Evolutionary conservation across 2,329 filamentous ascomycete species (phyloP), one percentile per base, ranked within the genome.

Genomic region (Hyphodiscus sp.): DNA sequence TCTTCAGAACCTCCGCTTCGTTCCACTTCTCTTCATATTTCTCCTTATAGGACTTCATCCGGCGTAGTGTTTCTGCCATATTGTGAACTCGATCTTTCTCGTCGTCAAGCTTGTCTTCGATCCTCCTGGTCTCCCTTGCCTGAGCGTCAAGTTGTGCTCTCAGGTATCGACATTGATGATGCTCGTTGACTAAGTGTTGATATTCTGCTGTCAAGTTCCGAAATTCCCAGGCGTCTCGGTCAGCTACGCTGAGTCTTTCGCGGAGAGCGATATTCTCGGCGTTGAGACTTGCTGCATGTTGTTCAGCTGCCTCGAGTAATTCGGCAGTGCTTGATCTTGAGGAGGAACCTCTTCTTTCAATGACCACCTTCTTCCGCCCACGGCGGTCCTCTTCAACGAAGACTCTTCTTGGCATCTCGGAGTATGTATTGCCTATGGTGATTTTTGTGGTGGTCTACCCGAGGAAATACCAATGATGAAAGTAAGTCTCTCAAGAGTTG

Each of bases 11-110:
- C 20, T 64, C 62, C 5, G 59, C 55, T 38, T 65, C 62, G 6
- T 51, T 16, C 3, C 49, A 19, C 47, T 61, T 61, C 52, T 65
- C 56, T 44, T 65, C 62, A 50, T 63, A 63, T 15, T 48, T 49
- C 2, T 50, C 20, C 23, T 54, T 46, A 20, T 59, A 59, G 2
- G 13, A 38, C 44, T 61, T 62, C 44, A 63, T 47, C 33, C 58
- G 33, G 6, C 60, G 44, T 10, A 56, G 50, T 45, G 56, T 61
- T 51, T 63, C 61, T 38, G 62, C 51, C 29, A 64, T 46, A 10
- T 57, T 57, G 38, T 62, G 55, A 23, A 54, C 52, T 43, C 58
- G 58, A 20, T 51, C 23, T 18, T 45, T 41, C 46, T 58, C 55
- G 11, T 55, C 51, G 0, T 50, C 47, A 20, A 61, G 51, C 29